phyloP scores from a whole-genome alignment of 495 filamentous ascomycete genomes.

The Podospora comata region DNA sequence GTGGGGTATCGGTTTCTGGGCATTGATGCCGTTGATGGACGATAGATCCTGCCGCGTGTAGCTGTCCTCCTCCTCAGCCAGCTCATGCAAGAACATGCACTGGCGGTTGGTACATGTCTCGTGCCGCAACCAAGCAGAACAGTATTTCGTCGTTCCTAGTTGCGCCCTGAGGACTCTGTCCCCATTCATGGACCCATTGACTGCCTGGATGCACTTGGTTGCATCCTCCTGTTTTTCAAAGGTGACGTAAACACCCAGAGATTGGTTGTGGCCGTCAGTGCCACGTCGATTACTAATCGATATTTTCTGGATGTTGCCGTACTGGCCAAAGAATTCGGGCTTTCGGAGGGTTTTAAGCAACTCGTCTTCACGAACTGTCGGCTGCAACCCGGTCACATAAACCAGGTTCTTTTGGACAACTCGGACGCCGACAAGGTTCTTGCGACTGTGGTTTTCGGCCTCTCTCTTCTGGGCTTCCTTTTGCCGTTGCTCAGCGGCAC shows the following conservation, averaged over 20 bases:
- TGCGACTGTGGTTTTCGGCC: slow-evolving; percentile 89
- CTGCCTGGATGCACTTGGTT: slow-evolving; percentile 79
- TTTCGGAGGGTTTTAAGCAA: slow-evolving; percentile 83
- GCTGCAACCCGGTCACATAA: slow-evolving; percentile 92
- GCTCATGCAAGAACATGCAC: slow-evolving; percentile 97
- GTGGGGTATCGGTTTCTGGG: slow-evolving; percentile 61
- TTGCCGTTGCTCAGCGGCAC: slow-evolving; percentile 76
- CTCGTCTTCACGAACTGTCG: slow-evolving; percentile 85
- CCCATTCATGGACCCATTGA: slow-evolving; percentile 88
- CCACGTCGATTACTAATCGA: slow-evolving; percentile 94
- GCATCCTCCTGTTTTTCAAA: slow-evolving; percentile 88
- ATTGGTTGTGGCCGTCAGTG: slow-evolving; percentile 63
- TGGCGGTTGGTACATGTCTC: slow-evolving; percentile 90
- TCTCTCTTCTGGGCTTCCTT: slow-evolving; percentile 95
- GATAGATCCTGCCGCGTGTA: slow-evolving; percentile 94
- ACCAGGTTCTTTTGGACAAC: slow-evolving; percentile 98
- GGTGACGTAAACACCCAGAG: slow-evolving; percentile 95
- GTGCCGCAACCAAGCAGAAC: slow-evolving; percentile 90
- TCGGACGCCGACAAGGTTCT: slow-evolving; percentile 89
- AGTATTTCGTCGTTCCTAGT: slow-evolving; percentile 98
- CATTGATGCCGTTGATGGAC: slow-evolving; percentile 84
- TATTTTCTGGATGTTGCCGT: slow-evolving; percentile 97
- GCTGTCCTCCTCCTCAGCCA: slow-evolving; percentile 94
- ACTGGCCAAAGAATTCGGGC: slow-evolving; percentile 93
- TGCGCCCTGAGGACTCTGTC: slow-evolving; percentile 86